Base-by-base conservation (phyloP, 139 green algal species). In the Ostreobium quekettii region DNA sequence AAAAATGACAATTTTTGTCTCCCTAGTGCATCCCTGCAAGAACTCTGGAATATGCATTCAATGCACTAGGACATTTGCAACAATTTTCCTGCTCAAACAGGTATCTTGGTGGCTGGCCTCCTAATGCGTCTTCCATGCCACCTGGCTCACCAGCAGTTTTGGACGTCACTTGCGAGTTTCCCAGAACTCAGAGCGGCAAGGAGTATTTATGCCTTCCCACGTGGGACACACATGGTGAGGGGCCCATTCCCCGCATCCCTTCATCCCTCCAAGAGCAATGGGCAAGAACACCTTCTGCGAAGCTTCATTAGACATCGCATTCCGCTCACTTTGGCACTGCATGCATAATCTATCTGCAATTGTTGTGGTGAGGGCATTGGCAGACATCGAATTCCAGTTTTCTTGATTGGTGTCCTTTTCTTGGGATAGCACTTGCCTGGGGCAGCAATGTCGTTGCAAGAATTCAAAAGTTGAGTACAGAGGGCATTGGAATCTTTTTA, bases 131-230 rank as follows among this genome's bases (percentile, higher is more conserved):
- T 26, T 61, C 71, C 71, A 60, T 89, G 36, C 83, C 83, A 35
- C 42, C 73, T 3, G 75, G 68, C 4, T 33, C 76, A 7, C 68
- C 67, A 3, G 77, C 83, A 2, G 75, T 90, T 26, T 39, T 90
- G 26, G 84, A 90, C 46, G 76, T 85, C 32, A 90, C 84, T 0
- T 90, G 84, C 47, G 84, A 90, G 78, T 78, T 90, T 36, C 84
- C 84, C 1, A 67, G 76, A 30, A 71, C 73, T 1, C 59, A 65
- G 4, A 66, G 68, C 7, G 56, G 71, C 28, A 69, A 68, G 37
- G 29, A 39, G 19, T 90, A 89, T 60, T 57, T 83, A 3, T 64
- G 56, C 26, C 61, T 89, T 35, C 71, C 78, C 1, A 74, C 71
- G 32, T 90, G 84, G 81, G 79, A 86, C 36, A 82, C 78, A 30